Conservation (phyloP, 352 stramenopile species). For the Globisporangium camurandrum region DNA sequence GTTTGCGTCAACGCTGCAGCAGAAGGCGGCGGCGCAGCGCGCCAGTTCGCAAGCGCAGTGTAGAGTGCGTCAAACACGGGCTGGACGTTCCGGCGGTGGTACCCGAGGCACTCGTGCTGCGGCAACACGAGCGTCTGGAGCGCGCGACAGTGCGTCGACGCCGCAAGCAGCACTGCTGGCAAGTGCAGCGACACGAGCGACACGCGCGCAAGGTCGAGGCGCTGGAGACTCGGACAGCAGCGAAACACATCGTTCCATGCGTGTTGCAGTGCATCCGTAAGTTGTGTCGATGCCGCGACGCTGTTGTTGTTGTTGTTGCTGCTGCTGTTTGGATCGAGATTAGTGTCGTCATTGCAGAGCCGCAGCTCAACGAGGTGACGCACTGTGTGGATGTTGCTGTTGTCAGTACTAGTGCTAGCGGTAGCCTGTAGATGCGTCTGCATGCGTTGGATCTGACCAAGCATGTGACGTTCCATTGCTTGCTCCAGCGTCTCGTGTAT, state of each 20-base stretch:
- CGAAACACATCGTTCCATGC: constrained; percentile 3
- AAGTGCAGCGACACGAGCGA: constrained; percentile 4
- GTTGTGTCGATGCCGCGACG: too few relatives aligned
- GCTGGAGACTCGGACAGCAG: constrained; percentile 5
- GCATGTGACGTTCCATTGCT: constrained; percentile 2
- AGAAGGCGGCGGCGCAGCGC: neutral
- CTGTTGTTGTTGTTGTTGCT: too few relatives aligned
- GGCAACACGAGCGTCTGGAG: constrained; percentile 10
- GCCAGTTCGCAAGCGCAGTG: constrained; percentile 5
- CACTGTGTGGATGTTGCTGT: neutral
- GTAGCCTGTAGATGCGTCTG: neutral
- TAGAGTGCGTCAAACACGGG: constrained; percentile 11
- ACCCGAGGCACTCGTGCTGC: constrained; percentile 12
- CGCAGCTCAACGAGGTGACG: constrained; percentile 2
- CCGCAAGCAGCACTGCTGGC: constrained; percentile 2
- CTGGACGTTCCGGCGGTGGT: constrained; percentile 11
- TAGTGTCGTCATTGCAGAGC: constrained; percentile 1
- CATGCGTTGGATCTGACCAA: constrained; percentile 1
- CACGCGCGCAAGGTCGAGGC: constrained; percentile 9
- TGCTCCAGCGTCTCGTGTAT: neutral
- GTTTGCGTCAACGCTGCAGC: neutral
- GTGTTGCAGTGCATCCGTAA: neutral
- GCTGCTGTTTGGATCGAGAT: neutral
- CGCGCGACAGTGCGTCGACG: constrained; percentile 5
- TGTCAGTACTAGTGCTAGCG: neutral